Percentiles rank a stretch among this genome's conserved stretches.
Evolutionary conservation across 1,139 yeast genomes (phyloP).

Genomic region (Yamadazyma triangularis): DNA sequence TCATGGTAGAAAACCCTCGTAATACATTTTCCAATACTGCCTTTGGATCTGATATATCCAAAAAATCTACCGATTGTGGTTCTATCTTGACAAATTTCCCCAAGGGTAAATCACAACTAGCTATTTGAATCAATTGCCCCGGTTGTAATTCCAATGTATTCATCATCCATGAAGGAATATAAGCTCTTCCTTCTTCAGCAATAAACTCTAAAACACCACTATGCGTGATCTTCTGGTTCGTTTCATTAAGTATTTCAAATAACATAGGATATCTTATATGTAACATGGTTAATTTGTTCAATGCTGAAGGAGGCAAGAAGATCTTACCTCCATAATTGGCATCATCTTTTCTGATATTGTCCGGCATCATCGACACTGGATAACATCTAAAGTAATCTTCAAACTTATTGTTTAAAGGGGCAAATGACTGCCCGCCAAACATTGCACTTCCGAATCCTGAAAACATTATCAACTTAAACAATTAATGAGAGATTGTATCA

Average conservation of each 20-base stretch:
- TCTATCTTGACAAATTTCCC: slow-evolving; percentile 91
- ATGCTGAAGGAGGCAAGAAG: slow-evolving; percentile 88
- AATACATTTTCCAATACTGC: slow-evolving; percentile 93
- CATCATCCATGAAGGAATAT: slow-evolving; percentile 98
- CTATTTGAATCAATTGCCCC: slow-evolving; percentile 73
- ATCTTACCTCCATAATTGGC: slow-evolving; percentile 97
- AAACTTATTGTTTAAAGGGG: slow-evolving; percentile 34
- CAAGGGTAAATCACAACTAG: slow-evolving; percentile 74
- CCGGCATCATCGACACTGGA: slow-evolving; percentile 91
- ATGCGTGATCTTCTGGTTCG: slow-evolving; percentile 57
- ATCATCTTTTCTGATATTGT: slow-evolving; percentile 67
- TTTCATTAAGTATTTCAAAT: slow-evolving; percentile 73
- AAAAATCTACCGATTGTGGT: slow-evolving; percentile 90
- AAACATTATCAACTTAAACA: no score
- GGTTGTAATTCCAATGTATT: slow-evolving; percentile 65
- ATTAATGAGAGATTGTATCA: no score
- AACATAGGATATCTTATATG: slow-evolving; percentile 96
- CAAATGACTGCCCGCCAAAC: slow-evolving; percentile 32
- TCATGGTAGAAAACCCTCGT: slow-evolving; percentile 83
- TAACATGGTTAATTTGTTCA: slow-evolving; percentile 76
- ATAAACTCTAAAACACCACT: slow-evolving; percentile 95
- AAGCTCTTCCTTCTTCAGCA: slow-evolving; percentile 96
- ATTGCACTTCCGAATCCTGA: slow-evolving; percentile 41
- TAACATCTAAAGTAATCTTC: slow-evolving; percentile 90
- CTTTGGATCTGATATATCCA: slow-evolving; percentile 92